These are phyloP conservation scores for Ambrosia hybrid DNA, from an alignment of 140 eudicot species.

Conservation along the genomic window DNA sequence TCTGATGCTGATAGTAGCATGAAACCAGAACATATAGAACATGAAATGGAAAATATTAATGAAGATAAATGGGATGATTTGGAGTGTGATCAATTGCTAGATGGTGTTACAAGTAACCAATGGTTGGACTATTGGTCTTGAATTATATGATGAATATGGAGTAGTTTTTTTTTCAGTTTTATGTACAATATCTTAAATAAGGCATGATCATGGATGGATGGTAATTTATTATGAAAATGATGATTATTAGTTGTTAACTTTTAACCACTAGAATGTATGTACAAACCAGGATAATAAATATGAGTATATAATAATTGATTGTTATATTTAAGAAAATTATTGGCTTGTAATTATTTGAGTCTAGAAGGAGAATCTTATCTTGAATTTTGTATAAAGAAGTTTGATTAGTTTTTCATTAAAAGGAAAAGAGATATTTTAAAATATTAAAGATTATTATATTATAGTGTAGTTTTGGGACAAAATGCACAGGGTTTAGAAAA, in stretches of 20 bases:
- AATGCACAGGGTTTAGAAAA: background rate
- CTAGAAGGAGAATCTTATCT: conserved; percentile 34
- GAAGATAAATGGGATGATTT: conserved; percentile 54
- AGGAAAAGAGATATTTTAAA: conserved; percentile 24
- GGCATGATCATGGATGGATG: conserved; percentile 13
- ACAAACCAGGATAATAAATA: background rate
- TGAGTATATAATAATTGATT: background rate
- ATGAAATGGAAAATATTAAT: conserved; percentile 24
- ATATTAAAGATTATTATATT: background rate
- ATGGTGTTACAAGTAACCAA: conserved; percentile 33
- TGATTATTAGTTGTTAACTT: conserved; percentile 13
- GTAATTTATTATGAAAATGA: background rate
- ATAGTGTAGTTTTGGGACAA: background rate
- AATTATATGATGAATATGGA: background rate
- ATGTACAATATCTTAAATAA: conserved; percentile 25
- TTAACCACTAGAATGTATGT: background rate
- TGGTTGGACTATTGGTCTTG: conserved; percentile 75
- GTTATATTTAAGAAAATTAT: background rate
- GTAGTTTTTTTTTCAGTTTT: conserved; percentile 1
- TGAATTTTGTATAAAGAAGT: background rate
- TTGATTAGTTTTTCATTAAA: conserved; percentile 3
- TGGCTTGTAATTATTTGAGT: conserved; percentile 16
- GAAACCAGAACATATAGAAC: conserved; percentile 35
- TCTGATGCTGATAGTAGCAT: conserved; percentile 46
- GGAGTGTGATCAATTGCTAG: conserved; percentile 35